Evolutionary conservation across 2,329 filamentous ascomycete genomes (phyloP).

Genomic region (Botrytis cinerea): DNA sequence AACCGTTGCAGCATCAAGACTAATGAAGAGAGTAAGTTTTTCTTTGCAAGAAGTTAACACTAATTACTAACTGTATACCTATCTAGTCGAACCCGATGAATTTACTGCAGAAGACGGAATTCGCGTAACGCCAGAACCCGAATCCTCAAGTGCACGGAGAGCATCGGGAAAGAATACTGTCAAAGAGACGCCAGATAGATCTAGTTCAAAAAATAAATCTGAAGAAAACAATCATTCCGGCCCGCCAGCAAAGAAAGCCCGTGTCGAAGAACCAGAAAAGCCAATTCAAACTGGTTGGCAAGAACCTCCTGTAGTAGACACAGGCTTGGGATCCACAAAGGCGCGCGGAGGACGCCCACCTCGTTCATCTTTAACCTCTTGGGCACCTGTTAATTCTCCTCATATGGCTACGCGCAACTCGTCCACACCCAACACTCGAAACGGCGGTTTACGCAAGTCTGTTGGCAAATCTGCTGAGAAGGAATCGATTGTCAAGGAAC

Average conservation of each 20-base stretch:
- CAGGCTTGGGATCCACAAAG: slow-evolving; percentile 25
- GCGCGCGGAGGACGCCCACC: slow-evolving; percentile 18
- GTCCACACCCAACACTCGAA: slow-evolving; percentile 20
- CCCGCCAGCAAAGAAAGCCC: slow-evolving; percentile 33
- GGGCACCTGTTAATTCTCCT: slow-evolving; percentile 36
- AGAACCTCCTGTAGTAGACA: slow-evolving; percentile 38
- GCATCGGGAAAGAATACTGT: slow-evolving; percentile 7
- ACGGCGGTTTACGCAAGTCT: slow-evolving; percentile 8
- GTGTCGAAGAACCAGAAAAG: slow-evolving; percentile 28
- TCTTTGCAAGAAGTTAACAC: neutral
- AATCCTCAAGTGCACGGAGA: neutral
- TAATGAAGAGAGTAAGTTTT: slow-evolving; percentile 39
- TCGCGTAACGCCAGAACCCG: slow-evolving; percentile 1
- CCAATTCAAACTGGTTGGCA: slow-evolving; percentile 35
- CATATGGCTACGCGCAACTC: slow-evolving; percentile 20
- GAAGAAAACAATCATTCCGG: slow-evolving; percentile 20
- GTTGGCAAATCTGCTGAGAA: slow-evolving; percentile 7
- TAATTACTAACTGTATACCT: slow-evolving; percentile 3
- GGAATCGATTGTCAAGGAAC: neutral
- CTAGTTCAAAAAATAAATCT: neutral
- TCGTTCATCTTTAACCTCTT: slow-evolving; percentile 26
- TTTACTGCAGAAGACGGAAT: slow-evolving; percentile 14
- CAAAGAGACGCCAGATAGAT: slow-evolving; percentile 16
- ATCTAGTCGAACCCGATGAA: slow-evolving; percentile 20
- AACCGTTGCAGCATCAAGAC: slow-evolving; percentile 41